Conservation (phyloP, 140 eudicot species). For the Artemisia princeps region DNA sequence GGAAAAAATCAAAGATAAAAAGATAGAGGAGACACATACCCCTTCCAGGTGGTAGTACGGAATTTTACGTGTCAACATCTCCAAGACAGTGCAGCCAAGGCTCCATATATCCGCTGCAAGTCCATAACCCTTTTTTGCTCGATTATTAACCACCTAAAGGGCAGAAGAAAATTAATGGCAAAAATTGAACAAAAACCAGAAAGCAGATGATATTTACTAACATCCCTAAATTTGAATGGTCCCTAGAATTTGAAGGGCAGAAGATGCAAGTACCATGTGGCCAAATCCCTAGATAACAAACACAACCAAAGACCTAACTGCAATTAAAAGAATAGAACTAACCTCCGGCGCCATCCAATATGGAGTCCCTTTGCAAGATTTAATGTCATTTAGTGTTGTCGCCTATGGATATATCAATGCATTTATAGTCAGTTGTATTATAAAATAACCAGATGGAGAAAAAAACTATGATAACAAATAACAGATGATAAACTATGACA, state of each 20-base stretch:
- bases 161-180: conserved; percentile 10
- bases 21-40: conserved; percentile 42
- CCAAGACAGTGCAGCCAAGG: conserved; percentile 89
- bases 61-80: conserved; percentile 72
- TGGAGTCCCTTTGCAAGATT: conserved; percentile 75
- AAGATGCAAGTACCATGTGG: neutral
- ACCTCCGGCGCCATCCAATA: conserved; percentile 99
- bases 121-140: conserved; percentile 61
- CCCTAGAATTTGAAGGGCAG: neutral
- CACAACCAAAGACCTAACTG: conserved; percentile 17
- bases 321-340: conserved; percentile 15
- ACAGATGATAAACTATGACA: neutral
- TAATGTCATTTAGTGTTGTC: conserved; percentile 54
- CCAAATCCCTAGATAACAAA: conserved; percentile 2
- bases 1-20: neutral
- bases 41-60: conserved; percentile 75
- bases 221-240: neutral
- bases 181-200: neutral
- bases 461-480: neutral
- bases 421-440: conserved; percentile 2
- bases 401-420: conserved; percentile 39
- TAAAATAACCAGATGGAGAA: neutral
- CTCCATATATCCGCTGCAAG: conserved; percentile 94
- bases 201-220: neutral
- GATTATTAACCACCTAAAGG: conserved; percentile 54